Base-by-base conservation (phyloP, 768 basidiomycete genomes). In the Rhizopogon vesiculosus region DNA sequence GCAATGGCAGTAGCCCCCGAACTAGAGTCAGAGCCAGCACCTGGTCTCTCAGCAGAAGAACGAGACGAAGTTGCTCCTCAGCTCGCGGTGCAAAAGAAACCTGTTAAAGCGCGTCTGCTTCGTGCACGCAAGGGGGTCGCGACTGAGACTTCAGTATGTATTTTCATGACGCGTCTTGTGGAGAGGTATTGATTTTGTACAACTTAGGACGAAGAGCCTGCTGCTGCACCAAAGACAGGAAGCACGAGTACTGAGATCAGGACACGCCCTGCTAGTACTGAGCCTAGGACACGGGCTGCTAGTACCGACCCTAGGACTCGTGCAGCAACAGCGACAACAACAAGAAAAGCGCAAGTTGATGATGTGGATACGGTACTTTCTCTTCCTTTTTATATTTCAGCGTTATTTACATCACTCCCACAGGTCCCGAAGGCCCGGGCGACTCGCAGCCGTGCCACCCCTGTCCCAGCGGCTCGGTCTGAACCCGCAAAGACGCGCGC, bases 171-270 rank as follows among this genome's bases (percentile, higher is more conserved):
- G 9, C 8, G 25, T 29, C 39, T 25, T 13, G 28, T 25, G 50
- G 29, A 38, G 40, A 29, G 22, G 33, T 12, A 29, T 39, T 15
- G 46, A 25, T 19, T 12, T 25, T 3, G 10, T 38, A 1, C 19
- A 10, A 22, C 35, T 22, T 43, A 42, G 18, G 58, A 59, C 4
- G 55, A 51, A 28, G 58, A 57, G n/a, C 56, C 56, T 12, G 19
- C 51, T 25, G 43, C 19, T 40, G 43, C 16, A 0, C 52, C 53
- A 25, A 49, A 6, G 52, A 41, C 12, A 2, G 43, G 52, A 54
- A 43, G 25, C 15, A 38, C 39, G 31, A 38, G 19, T 25, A 39
- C 19, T 15, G 25, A 29, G 22, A 28, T 9, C 22, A 52, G 16
- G 41, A 42, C 12, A 22, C 22, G 28, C 51, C 22, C 50, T 44